Base-by-base conservation (phyloP, 768 basidiomycete genomes). In the Sarcomyxa edulis region DNA sequence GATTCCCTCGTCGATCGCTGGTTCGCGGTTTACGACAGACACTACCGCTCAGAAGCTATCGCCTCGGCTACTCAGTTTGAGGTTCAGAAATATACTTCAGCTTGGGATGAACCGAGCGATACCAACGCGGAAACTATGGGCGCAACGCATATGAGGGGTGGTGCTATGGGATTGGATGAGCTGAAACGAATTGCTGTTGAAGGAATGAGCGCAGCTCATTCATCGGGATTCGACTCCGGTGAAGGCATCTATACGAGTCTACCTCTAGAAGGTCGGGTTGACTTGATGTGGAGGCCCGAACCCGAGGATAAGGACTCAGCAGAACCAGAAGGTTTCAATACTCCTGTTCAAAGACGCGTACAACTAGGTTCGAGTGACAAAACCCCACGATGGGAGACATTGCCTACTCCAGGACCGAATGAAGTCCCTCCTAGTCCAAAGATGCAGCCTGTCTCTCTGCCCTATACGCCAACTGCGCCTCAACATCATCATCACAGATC, bases 21-120 rank as follows among this genome's bases (percentile, higher is more conserved):
- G 95, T 95, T 78, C 59, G 71, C 74, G 22, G 81, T 94, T 15
- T 99, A 95, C 52, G 93, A 97, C 66, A 76, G 64, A 32, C 78
- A 95, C 58, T 89, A 87, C 57, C 86, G 90, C 36, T 73, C 84
- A 1, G 61, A 75, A 23, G 50, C 67, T 26, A 56, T 60, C 19
- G 50, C 65, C 23, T 61, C 69, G 11, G 57, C 62, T 35, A 51
- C 62, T 27, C 65, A 68, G 11, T 85, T 90, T 55, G 72, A 79
- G 42, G 71, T 83, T 5, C 73, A 73, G 43, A 75, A 69, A 38
- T 92, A 86, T 54, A 61, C 74, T 11, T 76, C 90, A 12, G 82
- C 69, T 9, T 95, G 93, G 93, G 80, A 92, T 46, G 66, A 72
- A 28, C 46, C 51, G 25, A 38, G 46, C 19, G 40, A 44, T 9